phyloP scores from a whole-genome alignment of 345 rosid species.

The Lagerstroemia speciosa region DNA sequence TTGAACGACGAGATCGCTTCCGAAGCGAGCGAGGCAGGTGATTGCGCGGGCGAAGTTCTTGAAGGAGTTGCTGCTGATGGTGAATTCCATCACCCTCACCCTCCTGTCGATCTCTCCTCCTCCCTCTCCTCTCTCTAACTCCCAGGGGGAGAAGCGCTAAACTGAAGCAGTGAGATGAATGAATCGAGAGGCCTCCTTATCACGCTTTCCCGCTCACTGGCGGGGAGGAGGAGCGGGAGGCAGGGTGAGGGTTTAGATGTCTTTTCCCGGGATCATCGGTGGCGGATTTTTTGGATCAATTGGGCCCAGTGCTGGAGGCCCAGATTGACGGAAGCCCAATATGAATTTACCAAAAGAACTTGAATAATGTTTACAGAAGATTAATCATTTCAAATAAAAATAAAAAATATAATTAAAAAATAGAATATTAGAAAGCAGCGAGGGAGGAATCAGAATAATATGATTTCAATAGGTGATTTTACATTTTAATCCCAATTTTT shows the following conservation, averaged over 20 bases:
- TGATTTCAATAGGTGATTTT: too few species aligned
- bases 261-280: neutral
- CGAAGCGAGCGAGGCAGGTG: conserved; percentile 70
- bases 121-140: neutral
- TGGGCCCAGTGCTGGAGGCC: neutral
- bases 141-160: neutral
- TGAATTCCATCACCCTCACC: conserved; percentile 54
- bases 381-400: too few species aligned
- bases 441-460: too few species aligned
- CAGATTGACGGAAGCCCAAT: too few species aligned
- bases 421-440: too few species aligned
- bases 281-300: neutral
- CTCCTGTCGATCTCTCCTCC: neutral
- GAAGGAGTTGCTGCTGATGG: conserved; percentile 63
- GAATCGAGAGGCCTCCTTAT: neutral
- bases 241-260: neutral
- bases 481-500: too few species aligned
- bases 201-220: neutral
- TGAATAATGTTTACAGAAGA: neutral
- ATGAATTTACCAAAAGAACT: too few species aligned
- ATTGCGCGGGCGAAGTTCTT: conserved; percentile 69
- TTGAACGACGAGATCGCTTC: conserved; percentile 77
- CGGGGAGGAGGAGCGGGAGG: neutral
- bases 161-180: neutral
- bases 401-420: too few species aligned